Evolutionary conservation across 2,329 filamentous ascomycete genomes (phyloP), one percentile per base, ranked within the genome.

Genomic region (Colletotrichum destructivum): DNA sequence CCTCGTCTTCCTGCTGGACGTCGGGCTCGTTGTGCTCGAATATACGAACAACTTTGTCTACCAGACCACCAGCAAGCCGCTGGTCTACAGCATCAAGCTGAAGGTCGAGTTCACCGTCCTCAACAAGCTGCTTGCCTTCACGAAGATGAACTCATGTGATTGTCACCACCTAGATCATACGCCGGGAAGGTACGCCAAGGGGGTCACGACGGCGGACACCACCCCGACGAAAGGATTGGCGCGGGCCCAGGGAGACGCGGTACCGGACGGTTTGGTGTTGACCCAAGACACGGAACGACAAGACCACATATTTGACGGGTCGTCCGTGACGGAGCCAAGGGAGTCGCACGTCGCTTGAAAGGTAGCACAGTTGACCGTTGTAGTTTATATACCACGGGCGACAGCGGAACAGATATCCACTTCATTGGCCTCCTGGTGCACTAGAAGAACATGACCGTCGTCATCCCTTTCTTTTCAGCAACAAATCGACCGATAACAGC

Each of bases 41-140:
- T 84, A 81, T 68, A 80, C 80, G 16, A 77, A 79, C 69, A 75
- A 80, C 35, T 84, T 82, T 65, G 75, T 71, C 26, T 71, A 71
- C 12, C 73, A 74, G 66, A 71, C 71, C 38, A 73, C 66, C 15
- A 71, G 68, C 66, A 74, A 74, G 54, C 66, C 71, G 8, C 16
- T 73, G 26, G 71, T 67, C 12, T 74, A 74, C 73, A 73, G 73
- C 57, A 68, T 74, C 66, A 74, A 73, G 64, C 66, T 74, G 2
- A 73, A 88, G 74, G 79, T 88, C 13, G 87, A 88, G 76, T 84
- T 87, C 61, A 82, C 83, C 5, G 84, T 89, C 13, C 79, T 89
- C 12, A 84, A 86, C 31, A 66, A 54, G 44, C 42, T 71, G 46
- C 13, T 71, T 18, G 52, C 69, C 0, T 71, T 69, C 26, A 71